A percentile compares a stretch with the other conserved stretches of the same genome.
Evolutionary conservation across 257 asterid species (phyloP).

Genomic region (Salvia splendens): DNA sequence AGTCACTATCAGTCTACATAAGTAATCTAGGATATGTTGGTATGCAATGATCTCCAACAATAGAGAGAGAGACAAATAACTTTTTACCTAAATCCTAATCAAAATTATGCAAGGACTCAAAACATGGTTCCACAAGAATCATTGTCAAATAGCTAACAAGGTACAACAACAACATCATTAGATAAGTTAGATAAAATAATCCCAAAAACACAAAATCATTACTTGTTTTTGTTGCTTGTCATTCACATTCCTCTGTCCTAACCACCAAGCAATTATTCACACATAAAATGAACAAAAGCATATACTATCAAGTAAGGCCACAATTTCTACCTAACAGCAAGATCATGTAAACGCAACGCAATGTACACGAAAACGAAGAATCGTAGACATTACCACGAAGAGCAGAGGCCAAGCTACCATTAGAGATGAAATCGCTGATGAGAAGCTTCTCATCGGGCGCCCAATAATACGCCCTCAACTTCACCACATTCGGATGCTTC

Average conservation of each 20-base stretch:
- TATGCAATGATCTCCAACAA: slow-evolving; percentile 17
- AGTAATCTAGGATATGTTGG: slow-evolving; percentile 23
- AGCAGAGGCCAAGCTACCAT: slow-evolving; percentile 84
- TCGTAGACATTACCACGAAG: slow-evolving; percentile 62
- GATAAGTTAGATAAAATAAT: slow-evolving; percentile 4
- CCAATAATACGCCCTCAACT: slow-evolving; percentile 91
- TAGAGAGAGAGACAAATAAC: not conserved
- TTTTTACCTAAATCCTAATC: not conserved
- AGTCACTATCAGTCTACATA: slow-evolving; percentile 12
- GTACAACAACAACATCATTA: slow-evolving; percentile 30
- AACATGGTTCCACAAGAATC: slow-evolving; percentile 28
- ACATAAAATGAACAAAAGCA: slow-evolving; percentile 18
- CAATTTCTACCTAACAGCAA: not conserved
- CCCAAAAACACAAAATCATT: slow-evolving; percentile 20
- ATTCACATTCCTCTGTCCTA: slow-evolving; percentile 7
- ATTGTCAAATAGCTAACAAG: slow-evolving; percentile 21
- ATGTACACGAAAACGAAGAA: not conserved
- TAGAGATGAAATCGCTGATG: slow-evolving; percentile 83
- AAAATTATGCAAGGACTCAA: slow-evolving; percentile 19
- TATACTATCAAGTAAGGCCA: not conserved
- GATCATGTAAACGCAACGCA: not conserved
- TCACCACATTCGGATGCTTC: slow-evolving; percentile 86
- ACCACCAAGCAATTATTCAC: slow-evolving; percentile 28
- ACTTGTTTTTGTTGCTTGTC: slow-evolving; percentile 25
- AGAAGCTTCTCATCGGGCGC: slow-evolving; percentile 98